phyloP scores from a whole-genome alignment of 345 rosid species.

The Eucalyptus tenuipes region DNA sequence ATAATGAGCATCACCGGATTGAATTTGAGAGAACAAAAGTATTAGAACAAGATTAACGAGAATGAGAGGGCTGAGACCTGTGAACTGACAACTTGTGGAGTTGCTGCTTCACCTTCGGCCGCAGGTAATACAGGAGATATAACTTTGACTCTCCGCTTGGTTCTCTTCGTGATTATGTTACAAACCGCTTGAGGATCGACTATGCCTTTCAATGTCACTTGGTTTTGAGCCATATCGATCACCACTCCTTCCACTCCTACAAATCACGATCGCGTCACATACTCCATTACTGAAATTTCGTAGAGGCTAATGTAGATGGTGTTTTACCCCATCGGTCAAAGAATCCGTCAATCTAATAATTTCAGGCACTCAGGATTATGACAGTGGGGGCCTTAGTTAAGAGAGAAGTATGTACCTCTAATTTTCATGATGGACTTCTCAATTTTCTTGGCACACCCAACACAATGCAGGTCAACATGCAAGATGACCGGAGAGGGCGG shows the following conservation, averaged over 20 bases:
- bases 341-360: background rate
- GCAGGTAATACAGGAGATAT: conserved; percentile 66
- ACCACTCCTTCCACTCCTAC: conserved; percentile 78
- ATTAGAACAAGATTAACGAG: background rate
- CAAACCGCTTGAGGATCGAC: conserved; percentile 79
- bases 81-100: conserved; percentile 54
- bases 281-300: background rate
- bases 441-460: conserved; percentile 88
- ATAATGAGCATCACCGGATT: background rate
- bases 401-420: conserved; percentile 31
- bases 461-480: conserved; percentile 81
- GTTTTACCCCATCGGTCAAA: background rate
- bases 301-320: background rate
- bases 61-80: conserved; percentile 17
- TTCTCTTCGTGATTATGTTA: conserved; percentile 58
- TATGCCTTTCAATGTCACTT: conserved; percentile 69
- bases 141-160: conserved; percentile 65
- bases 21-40: background rate
- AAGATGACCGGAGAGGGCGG: conserved; percentile 64
- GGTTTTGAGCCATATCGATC: conserved; percentile 62
- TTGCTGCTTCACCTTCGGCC: conserved; percentile 61
- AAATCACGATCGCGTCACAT: background rate
- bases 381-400: background rate
- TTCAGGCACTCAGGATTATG: background rate
- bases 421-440: conserved; percentile 66